These are phyloP conservation scores for Pseudoscleropodium purum DNA, from an alignment of 225 moss, liverwort and hornwort genomes.

Conservation along the genomic window DNA sequence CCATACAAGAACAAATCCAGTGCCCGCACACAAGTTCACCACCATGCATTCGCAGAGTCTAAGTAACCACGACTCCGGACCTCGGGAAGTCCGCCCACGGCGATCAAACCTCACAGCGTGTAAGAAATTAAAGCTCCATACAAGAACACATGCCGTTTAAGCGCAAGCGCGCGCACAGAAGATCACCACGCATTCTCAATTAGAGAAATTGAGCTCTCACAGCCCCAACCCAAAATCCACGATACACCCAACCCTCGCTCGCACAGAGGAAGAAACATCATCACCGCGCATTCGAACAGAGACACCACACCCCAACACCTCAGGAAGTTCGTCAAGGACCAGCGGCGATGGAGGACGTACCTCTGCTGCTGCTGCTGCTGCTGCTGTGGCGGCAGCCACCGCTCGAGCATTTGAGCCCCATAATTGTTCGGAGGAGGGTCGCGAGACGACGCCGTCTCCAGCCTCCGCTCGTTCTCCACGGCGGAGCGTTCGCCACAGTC, in stretches of 20 bases:
- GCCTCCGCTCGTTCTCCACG: background rate
- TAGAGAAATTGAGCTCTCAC: background rate
- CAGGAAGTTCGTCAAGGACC: background rate
- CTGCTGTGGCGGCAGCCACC: background rate
- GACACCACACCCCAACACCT: background rate
- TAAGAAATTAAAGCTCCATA: background rate
- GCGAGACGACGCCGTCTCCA: background rate
- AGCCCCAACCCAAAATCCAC: background rate
- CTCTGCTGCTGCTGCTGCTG: background rate
- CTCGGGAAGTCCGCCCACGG: background rate
- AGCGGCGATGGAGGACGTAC: background rate
- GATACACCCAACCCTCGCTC: background rate
- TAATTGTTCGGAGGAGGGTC: background rate
- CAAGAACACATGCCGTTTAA: background rate
- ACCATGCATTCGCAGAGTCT: too few species aligned
- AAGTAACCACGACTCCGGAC: background rate
- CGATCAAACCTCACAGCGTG: background rate
- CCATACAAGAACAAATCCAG: background rate
- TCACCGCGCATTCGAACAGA: background rate
- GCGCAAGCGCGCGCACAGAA: background rate
- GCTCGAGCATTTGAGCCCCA: background rate
- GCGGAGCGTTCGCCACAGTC: background rate
- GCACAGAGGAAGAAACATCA: background rate
- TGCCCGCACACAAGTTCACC: background rate
- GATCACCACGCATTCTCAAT: background rate